phyloP scores from a whole-genome alignment of 192 early-diverging fungal species.

The Chytriomyces hyalinus region DNA sequence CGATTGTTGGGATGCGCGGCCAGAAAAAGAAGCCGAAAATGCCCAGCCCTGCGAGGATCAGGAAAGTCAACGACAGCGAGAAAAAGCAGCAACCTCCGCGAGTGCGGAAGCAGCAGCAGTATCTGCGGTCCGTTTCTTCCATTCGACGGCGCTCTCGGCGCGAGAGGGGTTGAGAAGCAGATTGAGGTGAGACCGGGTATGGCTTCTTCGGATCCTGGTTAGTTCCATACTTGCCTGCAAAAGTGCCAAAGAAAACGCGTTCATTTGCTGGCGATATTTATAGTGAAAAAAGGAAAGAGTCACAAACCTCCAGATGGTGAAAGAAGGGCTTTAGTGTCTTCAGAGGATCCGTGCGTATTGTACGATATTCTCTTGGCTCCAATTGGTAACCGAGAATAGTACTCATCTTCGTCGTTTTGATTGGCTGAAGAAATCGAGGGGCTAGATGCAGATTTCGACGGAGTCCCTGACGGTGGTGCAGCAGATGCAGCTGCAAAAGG shows the following conservation, averaged over 20 bases:
- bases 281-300: not conserved
- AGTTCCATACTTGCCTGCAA: not conserved
- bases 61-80: not conserved
- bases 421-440: too few species aligned
- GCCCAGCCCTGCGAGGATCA: constrained; percentile 14
- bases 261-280: not conserved
- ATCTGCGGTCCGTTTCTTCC: not conserved
- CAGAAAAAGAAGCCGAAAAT: constrained; percentile 15
- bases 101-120: constrained; percentile 27
- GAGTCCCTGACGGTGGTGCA: too few species aligned
- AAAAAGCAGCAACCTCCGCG: constrained; percentile 13
- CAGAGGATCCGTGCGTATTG: not conserved
- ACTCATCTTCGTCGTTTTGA: constrained; percentile 3
- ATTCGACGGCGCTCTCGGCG: not conserved
- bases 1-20: constrained; percentile 13
- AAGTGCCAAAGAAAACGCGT: not conserved
- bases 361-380: constrained; percentile 16
- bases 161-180: not conserved
- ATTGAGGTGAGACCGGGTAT: not conserved
- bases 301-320: not conserved
- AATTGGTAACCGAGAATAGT: constrained; percentile 3
- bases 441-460: too few species aligned
- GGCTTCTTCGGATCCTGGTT: not conserved
- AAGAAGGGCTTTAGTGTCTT: not conserved
- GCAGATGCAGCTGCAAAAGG: too few species aligned